Evolutionary conservation across 176 grass and related monocot species (phyloP), one percentile per base, ranked within the genome.

Genomic region (Tillandsia leiboldiana): DNA sequence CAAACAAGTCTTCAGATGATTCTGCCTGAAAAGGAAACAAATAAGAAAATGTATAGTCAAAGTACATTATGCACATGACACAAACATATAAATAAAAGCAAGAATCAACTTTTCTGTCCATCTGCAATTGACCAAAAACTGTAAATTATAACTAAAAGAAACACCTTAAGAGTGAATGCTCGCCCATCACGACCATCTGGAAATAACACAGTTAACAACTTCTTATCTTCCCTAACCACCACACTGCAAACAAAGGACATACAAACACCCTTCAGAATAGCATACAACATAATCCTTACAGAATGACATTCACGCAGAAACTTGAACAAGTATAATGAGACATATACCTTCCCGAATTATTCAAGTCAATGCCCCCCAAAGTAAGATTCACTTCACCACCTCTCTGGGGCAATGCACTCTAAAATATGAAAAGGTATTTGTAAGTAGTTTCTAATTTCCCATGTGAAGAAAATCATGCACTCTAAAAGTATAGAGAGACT

Each of bases 141-240:
- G 56, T 8, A 59, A 18, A 59, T 9, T 59, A 59, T 53, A 59
- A 59, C 56, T 18, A 75, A 66, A 67, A 66, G 61, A 26, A 63
- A 68, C 76, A 99, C 95, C 90, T 99, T 99, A 75, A 99, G 82
- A 71, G 95, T 99, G 79, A 99, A 99, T 66, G 95, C 95, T 70
- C 90, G 95, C 10, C 95, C 95, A 64, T 99, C 95, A 71, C 87
- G 85, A 8, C 90, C 95, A 78, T 99, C 95, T 77, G 95, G 95
- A 79, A 99, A 99, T 81, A 99, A 83, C 51, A 99, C 95, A 68
- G 95, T 99, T 72, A 99, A 65, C 50, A 99, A 66, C 62, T 84
- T 99, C 65, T 99, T 99, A 80, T 91, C 95, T 86, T 99, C 90
- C 81, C 95, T 94, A 75, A 99, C 87, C 50, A 99, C 90, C 54